phyloP scores from a whole-genome alignment of 2,329 filamentous ascomycete genomes.

The Colletotrichum sidae region DNA sequence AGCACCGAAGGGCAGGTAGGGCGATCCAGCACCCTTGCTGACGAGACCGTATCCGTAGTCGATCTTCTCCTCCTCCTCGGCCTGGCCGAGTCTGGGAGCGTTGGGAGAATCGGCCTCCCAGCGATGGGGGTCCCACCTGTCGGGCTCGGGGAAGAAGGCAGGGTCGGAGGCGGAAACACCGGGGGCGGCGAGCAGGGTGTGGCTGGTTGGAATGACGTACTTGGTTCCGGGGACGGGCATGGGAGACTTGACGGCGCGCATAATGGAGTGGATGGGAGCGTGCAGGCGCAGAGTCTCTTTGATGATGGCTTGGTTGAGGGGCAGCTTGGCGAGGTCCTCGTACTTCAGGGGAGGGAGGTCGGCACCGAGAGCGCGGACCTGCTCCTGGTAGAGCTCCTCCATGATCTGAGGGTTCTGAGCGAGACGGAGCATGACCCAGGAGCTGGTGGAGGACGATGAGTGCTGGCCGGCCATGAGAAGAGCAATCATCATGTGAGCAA shows the following conservation, averaged over 20 bases:
- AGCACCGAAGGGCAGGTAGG: conserved; percentile 94
- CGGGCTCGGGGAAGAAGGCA: conserved; percentile 83
- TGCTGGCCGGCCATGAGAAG: conserved; percentile 93
- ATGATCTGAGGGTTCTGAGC: conserved; percentile 81
- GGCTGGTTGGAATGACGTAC: conserved; percentile 83
- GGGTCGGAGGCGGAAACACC: conserved; percentile 81
- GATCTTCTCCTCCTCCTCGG: conserved; percentile 76
- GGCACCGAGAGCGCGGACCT: conserved; percentile 77
- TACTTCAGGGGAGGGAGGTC: conserved; percentile 81
- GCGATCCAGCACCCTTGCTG: conserved; percentile 88
- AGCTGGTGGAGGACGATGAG: conserved; percentile 84
- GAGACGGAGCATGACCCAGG: conserved; percentile 87
- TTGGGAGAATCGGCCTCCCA: conserved; percentile 79
- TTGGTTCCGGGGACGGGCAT: conserved; percentile 86
- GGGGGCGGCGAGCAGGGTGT: conserved; percentile 86
- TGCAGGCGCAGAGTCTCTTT: conserved; percentile 94
- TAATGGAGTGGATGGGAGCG: conserved; percentile 93
- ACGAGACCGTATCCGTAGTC: conserved; percentile 96
- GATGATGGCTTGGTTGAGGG: conserved; percentile 85
- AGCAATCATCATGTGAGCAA: conserved; percentile 95
- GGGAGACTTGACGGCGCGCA: conserved; percentile 90
- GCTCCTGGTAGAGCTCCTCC: conserved; percentile 87
- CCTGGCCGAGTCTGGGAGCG: conserved; percentile 60
- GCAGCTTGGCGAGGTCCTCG: conserved; percentile 81
- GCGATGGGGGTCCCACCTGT: conserved; percentile 89